Evolutionary conservation across 306 rosid genomes (phyloP), one percentile per base, ranked within the genome.

Genomic region (Echinosophora koreensis): DNA sequence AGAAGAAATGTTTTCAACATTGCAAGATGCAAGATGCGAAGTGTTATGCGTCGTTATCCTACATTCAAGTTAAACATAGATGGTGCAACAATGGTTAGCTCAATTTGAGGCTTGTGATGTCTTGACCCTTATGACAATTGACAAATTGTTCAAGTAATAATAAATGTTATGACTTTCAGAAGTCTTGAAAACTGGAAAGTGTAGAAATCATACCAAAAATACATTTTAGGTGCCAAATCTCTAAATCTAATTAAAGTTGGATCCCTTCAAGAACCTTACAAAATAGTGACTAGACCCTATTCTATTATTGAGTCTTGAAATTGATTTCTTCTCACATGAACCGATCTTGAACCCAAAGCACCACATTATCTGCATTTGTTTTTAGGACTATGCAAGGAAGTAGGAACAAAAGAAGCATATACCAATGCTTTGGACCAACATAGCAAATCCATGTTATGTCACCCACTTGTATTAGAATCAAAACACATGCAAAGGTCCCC

Each of bases 381-480:
- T 68, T 52, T 76, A 58, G 62, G 81, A 34, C 59, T 69, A 69
- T 64, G 86, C 37, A 38, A 60, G 17, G 67, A 32, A 74, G 12
- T 70, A 66, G 80, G 76, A 74, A 84, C 82, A 85, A 82, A 87
- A 84, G 60, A 69, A 88, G 82, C 89, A 78, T 84, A 76, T 73
- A 81, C 58, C 50, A 59, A 80, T 81, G 86, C 90, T 74, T 59
- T 72, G 78, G 81, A 81, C 73, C 88, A 85, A 81, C 89, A 83
- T 76, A 46, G 87, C 89, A 87, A 90, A 85, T 90, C 92, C 93
- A 92, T 84, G 88, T 88, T 87, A 80, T 84, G 85, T 80, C 86
- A 72, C 85, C 82, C 47, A 82, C 60, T 79, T 87, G 79, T 61
- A 77, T 66, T 66, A 62, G 92, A 90, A 92, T 90, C 90, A 83